Percentiles rank a stretch among this genome's conserved stretches.
phyloP scores from a whole-genome alignment of 345 rosid genomes.

The Eutrema yunnanense region DNA sequence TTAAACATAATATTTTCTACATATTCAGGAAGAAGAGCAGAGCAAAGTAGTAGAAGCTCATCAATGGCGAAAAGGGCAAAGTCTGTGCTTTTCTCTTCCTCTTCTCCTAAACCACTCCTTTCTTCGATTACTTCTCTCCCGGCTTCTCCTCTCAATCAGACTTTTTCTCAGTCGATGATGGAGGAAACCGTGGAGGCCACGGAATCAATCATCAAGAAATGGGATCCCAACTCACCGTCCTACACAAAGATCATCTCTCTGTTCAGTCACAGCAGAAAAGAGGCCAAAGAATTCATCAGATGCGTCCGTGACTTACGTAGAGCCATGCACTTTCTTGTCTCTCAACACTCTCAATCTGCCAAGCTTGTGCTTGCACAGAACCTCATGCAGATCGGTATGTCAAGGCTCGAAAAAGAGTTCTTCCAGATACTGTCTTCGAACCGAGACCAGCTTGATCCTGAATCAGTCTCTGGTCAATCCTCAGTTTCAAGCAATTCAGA shows the following conservation, averaged over 20 bases:
- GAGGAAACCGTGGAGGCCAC: slow-evolving; percentile 45
- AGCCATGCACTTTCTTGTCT: slow-evolving; percentile 51
- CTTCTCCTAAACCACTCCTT: slow-evolving; percentile 8
- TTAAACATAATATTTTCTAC: not conserved
- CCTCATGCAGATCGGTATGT: slow-evolving; percentile 60
- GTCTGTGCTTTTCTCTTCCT: not conserved
- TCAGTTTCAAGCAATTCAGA: slow-evolving; percentile 32
- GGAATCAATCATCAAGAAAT: slow-evolving; percentile 47
- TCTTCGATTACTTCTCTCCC: slow-evolving; percentile 22
- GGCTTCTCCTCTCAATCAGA: slow-evolving; percentile 7
- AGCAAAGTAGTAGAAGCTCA: not conserved
- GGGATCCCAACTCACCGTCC: slow-evolving; percentile 45
- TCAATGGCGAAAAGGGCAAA: slow-evolving; percentile 16
- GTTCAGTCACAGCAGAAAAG: slow-evolving; percentile 37
- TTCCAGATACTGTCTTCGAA: slow-evolving; percentile 36
- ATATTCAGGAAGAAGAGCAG: too few relatives aligned
- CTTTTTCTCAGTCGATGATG: slow-evolving; percentile 38
- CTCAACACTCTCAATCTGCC: slow-evolving; percentile 32
- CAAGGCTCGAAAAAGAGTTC: slow-evolving; percentile 54
- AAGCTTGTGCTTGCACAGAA: slow-evolving; percentile 50
- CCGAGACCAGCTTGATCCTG: slow-evolving; percentile 42
- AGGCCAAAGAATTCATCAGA: slow-evolving; percentile 45
- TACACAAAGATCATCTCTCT: slow-evolving; percentile 30
- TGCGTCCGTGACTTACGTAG: slow-evolving; percentile 37
- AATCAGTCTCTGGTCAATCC: slow-evolving; percentile 45